These are phyloP conservation scores for Penicillium glabrum DNA, from an alignment of 2,329 filamentous ascomycete species.

Conservation along the genomic window DNA sequence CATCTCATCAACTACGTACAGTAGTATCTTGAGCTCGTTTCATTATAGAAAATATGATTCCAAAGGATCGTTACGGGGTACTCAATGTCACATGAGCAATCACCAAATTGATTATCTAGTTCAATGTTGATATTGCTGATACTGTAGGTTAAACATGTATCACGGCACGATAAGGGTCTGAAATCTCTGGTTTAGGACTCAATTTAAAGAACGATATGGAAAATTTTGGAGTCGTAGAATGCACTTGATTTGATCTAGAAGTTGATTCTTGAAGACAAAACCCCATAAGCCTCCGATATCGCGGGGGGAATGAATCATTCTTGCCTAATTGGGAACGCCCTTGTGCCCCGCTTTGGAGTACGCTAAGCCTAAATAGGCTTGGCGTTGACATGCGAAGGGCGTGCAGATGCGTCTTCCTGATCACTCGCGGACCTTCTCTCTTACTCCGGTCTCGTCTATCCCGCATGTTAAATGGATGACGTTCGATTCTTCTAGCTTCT, in stretches of 20 bases:
- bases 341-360: not conserved
- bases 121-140: too few species aligned
- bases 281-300: constrained; percentile 8
- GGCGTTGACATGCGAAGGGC: constrained; percentile 34
- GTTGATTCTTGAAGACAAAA: not conserved
- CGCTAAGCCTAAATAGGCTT: constrained; percentile 20
- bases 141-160: too few species aligned
- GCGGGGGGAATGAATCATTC: constrained; percentile 5
- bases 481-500: not conserved
- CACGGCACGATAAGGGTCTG: not conserved
- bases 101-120: too few species aligned
- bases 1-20: not conserved
- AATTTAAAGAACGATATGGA: not conserved
- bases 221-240: not conserved
- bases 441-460: constrained; percentile 6
- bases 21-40: not conserved
- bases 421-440: constrained; percentile 8
- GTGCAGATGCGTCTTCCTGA: constrained; percentile 16
- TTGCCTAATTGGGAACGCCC: not conserved
- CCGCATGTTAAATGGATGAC: constrained; percentile 2
- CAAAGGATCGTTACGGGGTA: not conserved
- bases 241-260: not conserved
- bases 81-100: not conserved
- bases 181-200: not conserved
- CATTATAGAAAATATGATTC: not conserved